Conservation (phyloP, 352 stramenopile genomes). For the Hyaloperonospora brassicae region DNA sequence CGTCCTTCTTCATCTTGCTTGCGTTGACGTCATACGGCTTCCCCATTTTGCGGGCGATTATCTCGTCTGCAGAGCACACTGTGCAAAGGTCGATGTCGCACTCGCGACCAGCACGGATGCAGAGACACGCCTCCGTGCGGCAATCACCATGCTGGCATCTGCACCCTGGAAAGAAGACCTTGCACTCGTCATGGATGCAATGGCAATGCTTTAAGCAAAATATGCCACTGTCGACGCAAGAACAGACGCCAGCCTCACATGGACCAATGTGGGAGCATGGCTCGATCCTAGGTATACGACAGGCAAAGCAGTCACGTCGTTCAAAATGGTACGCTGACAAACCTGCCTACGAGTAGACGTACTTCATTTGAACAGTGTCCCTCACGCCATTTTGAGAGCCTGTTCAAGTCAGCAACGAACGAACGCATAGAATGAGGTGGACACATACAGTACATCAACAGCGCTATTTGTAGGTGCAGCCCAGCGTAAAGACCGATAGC, state of each 20-base stretch:
- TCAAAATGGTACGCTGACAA: too few species aligned
- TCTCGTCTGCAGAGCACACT: slow-evolving; percentile 61
- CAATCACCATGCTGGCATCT: slow-evolving; percentile 78
- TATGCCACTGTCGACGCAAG: slow-evolving; percentile 75
- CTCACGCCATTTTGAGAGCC: slow-evolving; percentile 34
- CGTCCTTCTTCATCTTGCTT: slow-evolving; percentile 12
- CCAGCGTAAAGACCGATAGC: slow-evolving; percentile 18
- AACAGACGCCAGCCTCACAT: slow-evolving; percentile 81
- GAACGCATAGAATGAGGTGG: slow-evolving; percentile 6
- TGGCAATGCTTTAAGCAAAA: slow-evolving; percentile 91
- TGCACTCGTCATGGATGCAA: slow-evolving; percentile 67
- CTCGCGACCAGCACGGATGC: slow-evolving; percentile 85
- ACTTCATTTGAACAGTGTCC: slow-evolving; percentile 51
- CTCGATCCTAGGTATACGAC: slow-evolving; percentile 41
- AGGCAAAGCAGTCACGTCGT: background rate
- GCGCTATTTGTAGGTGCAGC: slow-evolving; percentile 22
- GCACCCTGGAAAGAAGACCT: slow-evolving; percentile 87
- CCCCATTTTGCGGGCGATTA: slow-evolving; percentile 13
- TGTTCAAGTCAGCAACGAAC: slow-evolving; percentile 14
- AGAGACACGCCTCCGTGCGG: slow-evolving; percentile 82
- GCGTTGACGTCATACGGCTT: slow-evolving; percentile 14
- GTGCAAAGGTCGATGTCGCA: slow-evolving; percentile 91
- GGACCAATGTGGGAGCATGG: slow-evolving; percentile 81
- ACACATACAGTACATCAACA: slow-evolving; percentile 2
- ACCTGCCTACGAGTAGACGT: slow-evolving; percentile 3